Evolutionary conservation across 2,329 filamentous ascomycete genomes (phyloP), one percentile per base, ranked within the genome.

Genomic region (Fusarium equiseti): DNA sequence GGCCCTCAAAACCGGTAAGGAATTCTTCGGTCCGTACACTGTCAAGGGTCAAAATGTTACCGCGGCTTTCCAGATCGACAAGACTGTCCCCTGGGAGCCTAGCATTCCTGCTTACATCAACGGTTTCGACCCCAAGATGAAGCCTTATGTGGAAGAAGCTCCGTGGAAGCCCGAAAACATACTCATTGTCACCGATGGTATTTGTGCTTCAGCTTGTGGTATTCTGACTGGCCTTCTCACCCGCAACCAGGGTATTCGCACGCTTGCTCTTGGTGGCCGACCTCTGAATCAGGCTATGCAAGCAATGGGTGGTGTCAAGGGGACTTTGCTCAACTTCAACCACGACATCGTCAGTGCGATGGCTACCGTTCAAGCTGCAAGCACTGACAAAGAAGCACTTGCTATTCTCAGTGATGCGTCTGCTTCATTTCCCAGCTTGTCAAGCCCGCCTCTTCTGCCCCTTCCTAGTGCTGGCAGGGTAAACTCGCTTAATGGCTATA

Each of bases 281-380:
- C 86, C 90, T 0, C 78, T 80, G 13, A 73, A 81, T 1, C 79
- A 80, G 0, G 84, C 86, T 1, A 91, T 90, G 81, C 88, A 91
- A 80, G 85, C 83, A 7, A 82, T 91, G 20, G 89, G 90, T n/a
- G 90, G 90, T n/a, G 85, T 88, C 50, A 89, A 90, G 73, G 90
- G 90, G 32, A 80, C 72, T 65, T 4, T 79, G 72, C 67, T 70
- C 50, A 63, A 50, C 15, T 55, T 54, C 56, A 62, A 71, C 57
- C 31, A 53, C 1, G 68, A 75, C 18, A 62, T 75, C 12, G 29
- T 65, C 12, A 40, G 20, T 5, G 53, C 55, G 11, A 60, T 67
- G 1, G 29, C 55, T 9, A 12, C 38, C 10, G 64, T 72, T 24
- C 38, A 20, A 56, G 68, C 20, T 40, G 73, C 45, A 62, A 55